These are phyloP conservation scores for Pseudocercospora pini-densiflorae DNA, from an alignment of 2,329 filamentous ascomycete species.

Conservation along the genomic window DNA sequence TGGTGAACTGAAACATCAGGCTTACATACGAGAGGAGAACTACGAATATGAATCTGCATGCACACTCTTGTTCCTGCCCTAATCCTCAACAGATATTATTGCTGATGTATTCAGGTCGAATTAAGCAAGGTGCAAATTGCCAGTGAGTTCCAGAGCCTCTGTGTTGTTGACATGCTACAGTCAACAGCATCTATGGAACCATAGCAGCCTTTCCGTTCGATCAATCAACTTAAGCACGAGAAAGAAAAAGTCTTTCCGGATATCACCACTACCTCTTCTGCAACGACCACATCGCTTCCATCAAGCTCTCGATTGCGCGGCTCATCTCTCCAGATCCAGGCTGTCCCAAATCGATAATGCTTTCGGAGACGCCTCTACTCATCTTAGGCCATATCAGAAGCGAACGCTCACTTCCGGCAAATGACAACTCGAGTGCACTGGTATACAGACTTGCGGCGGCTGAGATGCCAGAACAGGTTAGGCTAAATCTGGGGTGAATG, in stretches of 20 bases:
- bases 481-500: slow-evolving; percentile 2
- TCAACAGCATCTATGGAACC: no score
- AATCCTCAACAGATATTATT: not conserved
- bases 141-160: not conserved
- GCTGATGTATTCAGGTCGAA: not conserved
- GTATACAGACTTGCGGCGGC: not conserved
- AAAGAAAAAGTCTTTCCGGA: no score
- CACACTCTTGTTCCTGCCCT: not conserved
- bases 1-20: not conserved
- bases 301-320: no score
- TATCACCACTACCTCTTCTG: no score
- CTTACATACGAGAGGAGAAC: not conserved
- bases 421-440: not conserved
- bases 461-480: not conserved
- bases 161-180: not conserved
- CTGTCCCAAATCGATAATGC: not conserved
- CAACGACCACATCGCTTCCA: no score
- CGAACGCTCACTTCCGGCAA: not conserved
- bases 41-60: not conserved
- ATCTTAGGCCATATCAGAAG: not conserved
- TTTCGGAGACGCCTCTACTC: not conserved
- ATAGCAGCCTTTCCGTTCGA: no score
- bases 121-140: not conserved
- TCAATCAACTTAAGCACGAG: no score
- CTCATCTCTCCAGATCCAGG: not conserved